A percentile compares a stretch with the other conserved stretches of the same genome.
Conservation (phyloP, 352 stramenopile species). For the Globisporangium recalcitrans region DNA sequence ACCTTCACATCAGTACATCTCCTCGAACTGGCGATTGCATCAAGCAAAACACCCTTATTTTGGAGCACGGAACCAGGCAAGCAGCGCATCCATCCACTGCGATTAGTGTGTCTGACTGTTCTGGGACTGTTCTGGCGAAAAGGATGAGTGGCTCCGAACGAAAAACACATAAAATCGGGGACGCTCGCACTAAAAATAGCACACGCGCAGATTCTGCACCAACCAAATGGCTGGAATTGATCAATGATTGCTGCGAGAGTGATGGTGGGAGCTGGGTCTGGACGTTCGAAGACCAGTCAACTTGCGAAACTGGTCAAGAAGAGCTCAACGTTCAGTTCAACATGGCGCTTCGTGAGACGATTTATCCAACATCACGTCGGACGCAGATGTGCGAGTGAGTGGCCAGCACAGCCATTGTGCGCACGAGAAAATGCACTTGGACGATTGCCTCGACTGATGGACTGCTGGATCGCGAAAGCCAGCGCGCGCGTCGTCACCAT, state of each 20-base stretch:
- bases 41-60: too few species aligned
- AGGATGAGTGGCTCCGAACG: conserved; percentile 1
- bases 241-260: conserved; percentile 11
- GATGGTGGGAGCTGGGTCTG: conserved; percentile 9
- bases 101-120: too few species aligned
- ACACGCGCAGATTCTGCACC: conserved; percentile 14
- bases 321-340: conserved; percentile 18
- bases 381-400: neutral
- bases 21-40: too few species aligned
- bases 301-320: too few species aligned
- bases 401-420: too few species aligned
- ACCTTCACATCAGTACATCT: neutral
- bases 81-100: too few species aligned
- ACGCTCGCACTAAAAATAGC: conserved; percentile 14
- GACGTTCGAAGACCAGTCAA: conserved; percentile 12
- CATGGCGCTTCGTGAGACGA: neutral
- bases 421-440: neutral
- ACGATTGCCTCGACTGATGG: neutral
- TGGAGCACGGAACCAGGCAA: too few species aligned
- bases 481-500: neutral
- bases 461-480: neutral
- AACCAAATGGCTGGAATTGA: conserved; percentile 16
- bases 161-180: neutral
- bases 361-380: conserved; percentile 5
- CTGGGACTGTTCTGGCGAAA: neutral